phyloP scores from a whole-genome alignment of 1,284 basidiomycete species.

The Trametes polyzona region DNA sequence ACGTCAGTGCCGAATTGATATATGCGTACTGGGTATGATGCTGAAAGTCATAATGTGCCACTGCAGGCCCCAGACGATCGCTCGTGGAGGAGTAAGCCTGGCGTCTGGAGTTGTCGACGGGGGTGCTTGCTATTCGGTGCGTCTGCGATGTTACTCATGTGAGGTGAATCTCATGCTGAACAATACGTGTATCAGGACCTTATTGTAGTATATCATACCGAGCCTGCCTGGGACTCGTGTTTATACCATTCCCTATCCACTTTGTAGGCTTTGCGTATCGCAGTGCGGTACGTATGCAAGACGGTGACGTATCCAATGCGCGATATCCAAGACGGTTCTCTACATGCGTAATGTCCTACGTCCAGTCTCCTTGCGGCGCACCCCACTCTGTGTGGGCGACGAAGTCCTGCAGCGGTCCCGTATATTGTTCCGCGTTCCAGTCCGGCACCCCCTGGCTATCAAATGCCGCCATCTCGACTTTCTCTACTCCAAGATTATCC shows the following conservation, averaged over 20 bases:
- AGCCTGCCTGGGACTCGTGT: neutral
- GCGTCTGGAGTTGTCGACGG: neutral
- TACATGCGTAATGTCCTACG: neutral
- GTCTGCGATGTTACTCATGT: neutral
- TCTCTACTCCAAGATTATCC: neutral
- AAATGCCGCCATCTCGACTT: neutral
- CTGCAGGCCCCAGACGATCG: conserved; percentile 33
- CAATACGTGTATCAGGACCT: neutral
- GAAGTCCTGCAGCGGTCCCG: neutral
- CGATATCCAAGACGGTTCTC: neutral
- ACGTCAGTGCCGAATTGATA: conserved; percentile 49
- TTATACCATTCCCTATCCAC: conserved; percentile 8
- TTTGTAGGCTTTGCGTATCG: no score
- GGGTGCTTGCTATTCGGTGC: conserved; percentile 3
- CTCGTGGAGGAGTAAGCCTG: conserved; percentile 25
- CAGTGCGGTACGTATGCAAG: no score
- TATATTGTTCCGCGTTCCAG: neutral
- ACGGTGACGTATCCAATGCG: neutral
- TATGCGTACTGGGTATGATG: neutral
- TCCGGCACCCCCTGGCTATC: neutral
- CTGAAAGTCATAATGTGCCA: neutral
- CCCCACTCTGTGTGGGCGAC: conserved; percentile 1
- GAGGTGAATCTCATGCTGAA: neutral
- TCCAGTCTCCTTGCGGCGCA: conserved; percentile 1
- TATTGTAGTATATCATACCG: conserved; percentile 5